A percentile compares a stretch with the other conserved stretches of the same genome.
These are phyloP conservation scores for Malbranchea cinnamomea DNA, from an alignment of 2,329 filamentous ascomycete genomes.

Conservation along the genomic window DNA sequence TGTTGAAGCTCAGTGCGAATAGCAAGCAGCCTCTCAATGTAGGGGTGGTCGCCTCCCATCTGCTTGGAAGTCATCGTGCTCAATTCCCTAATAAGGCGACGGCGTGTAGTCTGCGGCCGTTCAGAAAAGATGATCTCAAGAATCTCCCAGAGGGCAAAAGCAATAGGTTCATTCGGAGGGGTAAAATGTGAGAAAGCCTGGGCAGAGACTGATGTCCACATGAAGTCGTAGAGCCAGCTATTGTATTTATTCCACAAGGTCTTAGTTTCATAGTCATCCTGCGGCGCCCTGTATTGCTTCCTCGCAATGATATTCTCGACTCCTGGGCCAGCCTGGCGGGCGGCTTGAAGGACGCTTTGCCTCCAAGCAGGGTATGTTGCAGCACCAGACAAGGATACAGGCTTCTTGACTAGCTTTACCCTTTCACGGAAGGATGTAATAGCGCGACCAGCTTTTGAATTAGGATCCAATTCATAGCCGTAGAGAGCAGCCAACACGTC, in stretches of 20 bases:
- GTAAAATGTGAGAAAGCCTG: neutral
- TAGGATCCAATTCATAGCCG: too few species aligned
- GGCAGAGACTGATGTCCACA: neutral
- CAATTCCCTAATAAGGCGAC: neutral
- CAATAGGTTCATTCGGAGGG: neutral
- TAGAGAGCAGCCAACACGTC: neutral
- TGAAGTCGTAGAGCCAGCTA: slow-evolving; percentile 1
- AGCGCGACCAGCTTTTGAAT: neutral
- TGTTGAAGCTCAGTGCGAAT: neutral
- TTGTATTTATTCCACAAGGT: neutral
- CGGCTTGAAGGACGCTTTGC: neutral
- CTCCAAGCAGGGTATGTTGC: neutral
- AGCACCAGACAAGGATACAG: neutral
- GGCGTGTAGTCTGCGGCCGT: neutral
- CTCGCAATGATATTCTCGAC: too few species aligned
- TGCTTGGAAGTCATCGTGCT: too few species aligned
- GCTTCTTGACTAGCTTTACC: neutral
- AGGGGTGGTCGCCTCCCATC: neutral
- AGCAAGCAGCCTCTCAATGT: neutral
- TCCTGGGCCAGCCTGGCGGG: neutral
- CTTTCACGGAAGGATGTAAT: neutral
- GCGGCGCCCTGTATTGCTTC: too few species aligned
- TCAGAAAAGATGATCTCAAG: neutral
- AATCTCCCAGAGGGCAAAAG: slow-evolving; percentile 1
- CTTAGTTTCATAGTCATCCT: too few species aligned